These are phyloP conservation scores for Debaryomyces udenii DNA, from an alignment of 1,139 yeast genomes.

Conservation along the genomic window DNA sequence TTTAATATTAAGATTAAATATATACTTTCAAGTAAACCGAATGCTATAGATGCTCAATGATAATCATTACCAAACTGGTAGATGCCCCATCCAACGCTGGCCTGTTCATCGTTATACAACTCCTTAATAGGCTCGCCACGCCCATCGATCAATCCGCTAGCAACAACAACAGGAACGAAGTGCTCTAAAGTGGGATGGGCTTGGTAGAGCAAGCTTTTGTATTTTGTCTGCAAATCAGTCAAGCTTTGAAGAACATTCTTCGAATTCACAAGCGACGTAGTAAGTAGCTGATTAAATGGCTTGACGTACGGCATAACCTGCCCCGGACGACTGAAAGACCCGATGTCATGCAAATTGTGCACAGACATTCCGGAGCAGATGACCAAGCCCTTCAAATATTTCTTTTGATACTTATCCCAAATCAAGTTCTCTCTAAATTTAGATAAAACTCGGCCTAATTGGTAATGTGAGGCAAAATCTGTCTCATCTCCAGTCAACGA, in stretches of 20 bases:
- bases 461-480: slow-evolving; percentile 51
- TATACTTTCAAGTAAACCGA: slow-evolving; percentile 3
- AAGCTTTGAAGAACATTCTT: slow-evolving; percentile 31
- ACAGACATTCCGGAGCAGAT: slow-evolving; percentile 79
- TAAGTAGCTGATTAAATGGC: slow-evolving; percentile 52
- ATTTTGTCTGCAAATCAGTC: slow-evolving; percentile 31
- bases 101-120: slow-evolving; percentile 45
- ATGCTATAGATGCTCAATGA: slow-evolving; percentile 4
- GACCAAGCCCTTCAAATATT: slow-evolving; percentile 47
- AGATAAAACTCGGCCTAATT: slow-evolving; percentile 58
- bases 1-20: slow-evolving; percentile 6
- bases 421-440: slow-evolving; percentile 50
- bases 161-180: slow-evolving; percentile 69
- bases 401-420: slow-evolving; percentile 32
- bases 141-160: slow-evolving; percentile 56
- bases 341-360: slow-evolving; percentile 66
- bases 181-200: slow-evolving; percentile 83
- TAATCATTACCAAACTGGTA: slow-evolving; percentile 46
- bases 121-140: slow-evolving; percentile 39
- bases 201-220: slow-evolving; percentile 38
- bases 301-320: slow-evolving; percentile 49
- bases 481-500: slow-evolving; percentile 55
- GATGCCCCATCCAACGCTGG: slow-evolving; percentile 69
- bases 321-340: slow-evolving; percentile 24
- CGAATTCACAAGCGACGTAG: slow-evolving; percentile 32